A percentile compares a stretch with the other conserved stretches of the same genome.
Conservation (phyloP, 1,284 basidiomycete species). For the Gomphus bonarii region DNA sequence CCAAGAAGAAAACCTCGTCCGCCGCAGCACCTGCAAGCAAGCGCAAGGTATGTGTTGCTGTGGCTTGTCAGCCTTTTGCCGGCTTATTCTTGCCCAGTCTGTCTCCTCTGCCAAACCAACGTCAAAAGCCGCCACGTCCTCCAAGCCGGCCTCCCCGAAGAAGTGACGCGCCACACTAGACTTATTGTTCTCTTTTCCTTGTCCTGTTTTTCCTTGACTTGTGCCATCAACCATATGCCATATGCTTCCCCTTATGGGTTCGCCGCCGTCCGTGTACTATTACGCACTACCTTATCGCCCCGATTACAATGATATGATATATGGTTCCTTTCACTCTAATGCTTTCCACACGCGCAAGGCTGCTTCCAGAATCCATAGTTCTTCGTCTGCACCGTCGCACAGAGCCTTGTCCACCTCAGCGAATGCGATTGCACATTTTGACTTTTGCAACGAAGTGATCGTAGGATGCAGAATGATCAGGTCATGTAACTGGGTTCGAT, state of each 20-base stretch:
- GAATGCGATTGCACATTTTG: slow-evolving; percentile 73
- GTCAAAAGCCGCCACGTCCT: background rate
- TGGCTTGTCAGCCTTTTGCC: background rate
- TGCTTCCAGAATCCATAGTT: slow-evolving; percentile 88
- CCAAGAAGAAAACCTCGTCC: background rate
- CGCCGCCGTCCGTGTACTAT: background rate
- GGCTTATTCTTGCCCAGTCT: background rate
- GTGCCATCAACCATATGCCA: slow-evolving; percentile 1
- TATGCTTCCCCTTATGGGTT: background rate
- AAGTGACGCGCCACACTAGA: slow-evolving; percentile 6
- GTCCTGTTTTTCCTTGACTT: background rate
- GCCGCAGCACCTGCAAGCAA: slow-evolving; percentile 1
- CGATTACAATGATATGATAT: background rate
- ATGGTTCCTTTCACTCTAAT: slow-evolving; percentile 13
- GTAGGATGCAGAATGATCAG: slow-evolving; percentile 76
- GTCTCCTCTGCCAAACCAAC: background rate
- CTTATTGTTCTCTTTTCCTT: background rate
- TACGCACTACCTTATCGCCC: background rate
- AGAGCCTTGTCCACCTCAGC: slow-evolving; percentile 96
- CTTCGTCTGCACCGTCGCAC: slow-evolving; percentile 97
- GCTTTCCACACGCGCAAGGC: slow-evolving; percentile 71
- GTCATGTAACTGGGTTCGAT: slow-evolving; percentile 71
- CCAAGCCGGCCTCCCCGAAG: slow-evolving; percentile 2
- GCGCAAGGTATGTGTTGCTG: slow-evolving; percentile 1
- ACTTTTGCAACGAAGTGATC: slow-evolving; percentile 75